phyloP scores from a whole-genome alignment of 1,284 basidiomycete species.

The Anthracocystis walkeri region DNA sequence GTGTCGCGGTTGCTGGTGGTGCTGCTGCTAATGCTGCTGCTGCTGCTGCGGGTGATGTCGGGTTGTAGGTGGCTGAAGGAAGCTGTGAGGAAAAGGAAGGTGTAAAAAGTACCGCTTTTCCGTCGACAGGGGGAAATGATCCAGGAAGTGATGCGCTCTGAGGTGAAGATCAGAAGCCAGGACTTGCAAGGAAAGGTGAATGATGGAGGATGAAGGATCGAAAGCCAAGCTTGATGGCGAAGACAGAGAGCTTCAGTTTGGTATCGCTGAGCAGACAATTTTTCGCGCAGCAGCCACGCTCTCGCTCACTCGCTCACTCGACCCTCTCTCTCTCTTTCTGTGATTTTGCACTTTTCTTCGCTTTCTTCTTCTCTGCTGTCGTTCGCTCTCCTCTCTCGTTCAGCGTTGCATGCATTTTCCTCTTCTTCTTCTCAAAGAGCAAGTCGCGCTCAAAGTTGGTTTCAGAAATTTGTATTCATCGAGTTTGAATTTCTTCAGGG shows the following conservation, averaged over 20 bases:
- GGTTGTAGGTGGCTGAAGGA: slow-evolving; percentile 4
- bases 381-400: no score
- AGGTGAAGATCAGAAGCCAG: slow-evolving; percentile 24
- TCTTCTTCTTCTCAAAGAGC: slow-evolving; percentile 5
- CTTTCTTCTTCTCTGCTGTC: slow-evolving; percentile 4
- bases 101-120: slow-evolving; percentile 45
- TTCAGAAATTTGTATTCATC: slow-evolving; percentile 10
- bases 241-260: neutral
- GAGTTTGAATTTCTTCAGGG: neutral
- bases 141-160: slow-evolving; percentile 42
- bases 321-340: neutral
- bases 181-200: slow-evolving; percentile 34
- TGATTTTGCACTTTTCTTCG: neutral
- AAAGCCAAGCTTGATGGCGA: slow-evolving; percentile 24
- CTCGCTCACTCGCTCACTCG: slow-evolving; percentile 2
- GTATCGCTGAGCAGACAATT: slow-evolving; percentile 22
- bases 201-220: slow-evolving; percentile 22
- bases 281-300: slow-evolving; percentile 30
- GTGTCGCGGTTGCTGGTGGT: neutral
- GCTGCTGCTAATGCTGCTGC: neutral
- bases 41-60: neutral
- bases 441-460: slow-evolving; percentile 12
- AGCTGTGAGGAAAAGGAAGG: slow-evolving; percentile 50
- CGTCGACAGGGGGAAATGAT: slow-evolving; percentile 21
- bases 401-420: slow-evolving; percentile 1